Conservation (phyloP, 768 basidiomycete species). For the Galerina sulciceps region DNA sequence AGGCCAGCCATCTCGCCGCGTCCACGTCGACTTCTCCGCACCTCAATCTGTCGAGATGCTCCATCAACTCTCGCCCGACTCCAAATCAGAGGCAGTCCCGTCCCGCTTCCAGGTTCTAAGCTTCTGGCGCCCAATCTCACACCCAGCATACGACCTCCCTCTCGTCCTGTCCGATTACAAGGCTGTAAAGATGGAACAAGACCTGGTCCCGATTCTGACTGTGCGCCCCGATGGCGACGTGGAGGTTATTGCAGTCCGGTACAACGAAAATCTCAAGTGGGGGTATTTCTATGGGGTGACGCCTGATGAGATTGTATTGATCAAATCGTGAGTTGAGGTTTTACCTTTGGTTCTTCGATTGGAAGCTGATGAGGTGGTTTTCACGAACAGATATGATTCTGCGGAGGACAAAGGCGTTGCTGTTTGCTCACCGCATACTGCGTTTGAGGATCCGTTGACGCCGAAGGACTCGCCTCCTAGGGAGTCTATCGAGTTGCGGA, state of each 20-base stretch:
- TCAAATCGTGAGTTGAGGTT: conserved; percentile 45
- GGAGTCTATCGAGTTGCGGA: conserved; percentile 63
- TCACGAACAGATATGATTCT: conserved; percentile 25
- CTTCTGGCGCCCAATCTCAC: conserved; percentile 60
- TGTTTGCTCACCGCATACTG: conserved; percentile 62
- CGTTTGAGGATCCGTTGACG: conserved; percentile 55
- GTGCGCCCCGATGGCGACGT: conserved; percentile 54
- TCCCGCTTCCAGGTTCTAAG: conserved; percentile 64
- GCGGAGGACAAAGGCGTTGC: conserved; percentile 51
- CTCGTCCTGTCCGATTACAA: conserved; percentile 56
- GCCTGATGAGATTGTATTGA: conserved; percentile 51
- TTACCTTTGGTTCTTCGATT: background rate
- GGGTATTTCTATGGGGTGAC: conserved; percentile 50
- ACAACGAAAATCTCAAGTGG: conserved; percentile 54
- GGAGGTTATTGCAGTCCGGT: conserved; percentile 51
- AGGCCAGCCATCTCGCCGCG: conserved; percentile 47
- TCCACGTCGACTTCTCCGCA: conserved; percentile 58
- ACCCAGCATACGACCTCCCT: conserved; percentile 54
- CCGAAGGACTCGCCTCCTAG: conserved; percentile 50
- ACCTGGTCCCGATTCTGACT: conserved; percentile 48
- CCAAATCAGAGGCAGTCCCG: conserved; percentile 44
- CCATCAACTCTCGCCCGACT: conserved; percentile 51
- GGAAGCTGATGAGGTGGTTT: background rate
- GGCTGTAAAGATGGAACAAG: conserved; percentile 43
- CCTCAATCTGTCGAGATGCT: conserved; percentile 45